Percentiles rank a stretch among this genome's conserved stretches.
Evolutionary conservation across 192 early-diverging fungal species (phyloP).

Genomic region (Rhizoclosmatium globosum): DNA sequence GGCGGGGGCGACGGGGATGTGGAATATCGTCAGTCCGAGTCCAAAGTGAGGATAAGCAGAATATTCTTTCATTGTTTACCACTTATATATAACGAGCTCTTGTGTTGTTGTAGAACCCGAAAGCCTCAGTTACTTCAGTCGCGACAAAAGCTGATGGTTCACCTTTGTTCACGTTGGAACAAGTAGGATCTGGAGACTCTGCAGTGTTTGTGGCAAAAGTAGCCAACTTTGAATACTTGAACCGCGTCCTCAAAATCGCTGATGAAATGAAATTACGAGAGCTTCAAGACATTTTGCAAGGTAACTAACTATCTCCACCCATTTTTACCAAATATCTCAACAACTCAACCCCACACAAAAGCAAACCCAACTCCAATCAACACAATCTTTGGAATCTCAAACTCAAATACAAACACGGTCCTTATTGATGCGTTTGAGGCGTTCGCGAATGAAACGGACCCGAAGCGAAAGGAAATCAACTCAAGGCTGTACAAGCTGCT

Average conservation of each 20-base stretch:
- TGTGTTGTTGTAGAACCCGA: slow-evolving; percentile 28
- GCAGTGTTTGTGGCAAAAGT: slow-evolving; percentile 47
- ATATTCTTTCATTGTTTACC: background rate
- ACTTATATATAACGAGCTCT: background rate
- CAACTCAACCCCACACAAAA: slow-evolving; percentile 4
- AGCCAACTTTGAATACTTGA: slow-evolving; percentile 51
- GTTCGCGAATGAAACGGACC: slow-evolving; percentile 52
- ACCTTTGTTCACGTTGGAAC: slow-evolving; percentile 56
- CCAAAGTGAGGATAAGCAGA: slow-evolving; percentile 30
- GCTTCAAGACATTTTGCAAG: slow-evolving; percentile 61
- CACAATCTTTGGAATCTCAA: slow-evolving; percentile 58
- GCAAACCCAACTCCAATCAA: slow-evolving; percentile 59
- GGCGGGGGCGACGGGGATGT: background rate
- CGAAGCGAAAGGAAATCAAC: slow-evolving; percentile 55
- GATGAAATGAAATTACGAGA: slow-evolving; percentile 57
- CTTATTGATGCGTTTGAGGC: slow-evolving; percentile 63
- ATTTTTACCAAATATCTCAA: background rate
- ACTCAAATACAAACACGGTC: slow-evolving; percentile 21
- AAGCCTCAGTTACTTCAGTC: slow-evolving; percentile 45
- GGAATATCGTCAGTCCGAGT: slow-evolving; percentile 19
- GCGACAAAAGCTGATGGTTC: slow-evolving; percentile 48
- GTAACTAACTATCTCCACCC: slow-evolving; percentile 26
- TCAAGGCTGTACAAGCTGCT: slow-evolving; percentile 63
- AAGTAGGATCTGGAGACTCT: slow-evolving; percentile 23
- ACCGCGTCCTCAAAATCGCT: slow-evolving; percentile 50